phyloP scores from a whole-genome alignment of 78 protist species.

The Speleostelium caveatum region DNA sequence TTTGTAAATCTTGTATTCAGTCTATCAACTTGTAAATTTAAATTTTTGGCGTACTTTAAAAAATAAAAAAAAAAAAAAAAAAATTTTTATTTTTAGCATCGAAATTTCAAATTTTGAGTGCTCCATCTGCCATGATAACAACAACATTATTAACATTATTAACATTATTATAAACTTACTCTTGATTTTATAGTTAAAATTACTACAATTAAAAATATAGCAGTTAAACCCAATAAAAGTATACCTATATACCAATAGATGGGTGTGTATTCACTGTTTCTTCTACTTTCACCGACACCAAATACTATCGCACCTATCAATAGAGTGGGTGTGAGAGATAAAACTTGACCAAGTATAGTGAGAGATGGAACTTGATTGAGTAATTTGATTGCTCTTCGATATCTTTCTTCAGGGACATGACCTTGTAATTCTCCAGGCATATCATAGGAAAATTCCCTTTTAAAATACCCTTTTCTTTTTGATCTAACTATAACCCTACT shows the following conservation, averaged over 20 bases:
- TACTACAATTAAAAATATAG: slow-evolving; percentile 19
- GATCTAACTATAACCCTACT: slow-evolving; percentile 19
- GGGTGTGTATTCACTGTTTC: slow-evolving; percentile 38
- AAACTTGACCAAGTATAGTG: slow-evolving; percentile 46
- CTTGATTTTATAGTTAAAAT: slow-evolving; percentile 41
- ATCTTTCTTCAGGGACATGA: slow-evolving; percentile 18
- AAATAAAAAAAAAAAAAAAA: not conserved
- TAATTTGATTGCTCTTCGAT: slow-evolving; percentile 22
- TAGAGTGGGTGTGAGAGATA: slow-evolving; percentile 34
- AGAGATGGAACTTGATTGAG: slow-evolving; percentile 23
- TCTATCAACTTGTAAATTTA: slow-evolving; percentile 30
- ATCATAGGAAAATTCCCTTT: slow-evolving; percentile 36
- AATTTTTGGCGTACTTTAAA: slow-evolving; percentile 37
- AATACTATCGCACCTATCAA: slow-evolving; percentile 41
- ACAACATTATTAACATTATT: not conserved
- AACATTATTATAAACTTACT: not conserved
- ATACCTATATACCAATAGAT: slow-evolving; percentile 79
- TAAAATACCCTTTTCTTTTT: slow-evolving; percentile 37
- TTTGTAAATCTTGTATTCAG: slow-evolving; percentile 28
- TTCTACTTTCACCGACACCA: slow-evolving; percentile 62
- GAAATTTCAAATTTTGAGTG: not conserved
- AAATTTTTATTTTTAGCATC: not conserved
- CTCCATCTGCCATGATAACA: not conserved
- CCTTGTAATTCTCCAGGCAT: slow-evolving; percentile 48
- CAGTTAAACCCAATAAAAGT: slow-evolving; percentile 29